These are phyloP conservation scores for Purpureocillium lavendulum DNA, from an alignment of 2,329 filamentous ascomycete genomes.

Conservation along the genomic window DNA sequence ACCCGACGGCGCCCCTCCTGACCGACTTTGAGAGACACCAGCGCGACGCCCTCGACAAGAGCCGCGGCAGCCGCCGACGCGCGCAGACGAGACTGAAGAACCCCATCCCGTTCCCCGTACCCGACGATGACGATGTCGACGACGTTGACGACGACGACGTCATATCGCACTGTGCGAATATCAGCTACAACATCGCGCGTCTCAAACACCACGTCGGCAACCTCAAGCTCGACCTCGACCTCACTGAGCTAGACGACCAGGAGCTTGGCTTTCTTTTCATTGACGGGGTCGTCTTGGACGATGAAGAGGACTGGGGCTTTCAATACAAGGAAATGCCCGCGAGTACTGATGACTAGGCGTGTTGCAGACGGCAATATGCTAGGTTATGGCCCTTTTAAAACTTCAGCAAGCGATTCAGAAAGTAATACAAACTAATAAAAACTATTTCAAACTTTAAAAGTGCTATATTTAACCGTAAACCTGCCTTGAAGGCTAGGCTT, in stretches of 20 bases:
- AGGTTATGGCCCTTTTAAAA: neutral
- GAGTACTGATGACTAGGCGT: neutral
- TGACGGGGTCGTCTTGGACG: constrained; percentile 20
- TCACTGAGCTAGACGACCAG: constrained; percentile 11
- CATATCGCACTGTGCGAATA: too few species aligned
- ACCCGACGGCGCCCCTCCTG: constrained; percentile 35
- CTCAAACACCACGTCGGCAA: constrained; percentile 16
- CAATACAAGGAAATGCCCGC: constrained; percentile 20
- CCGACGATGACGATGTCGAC: too few species aligned
- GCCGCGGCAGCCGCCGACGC: constrained; percentile 13
- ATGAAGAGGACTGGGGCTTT: constrained; percentile 24
- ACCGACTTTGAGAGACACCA: constrained; percentile 34
- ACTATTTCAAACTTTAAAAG: too few species aligned
- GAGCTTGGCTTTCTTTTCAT: constrained; percentile 12
- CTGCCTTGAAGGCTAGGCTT: too few species aligned
- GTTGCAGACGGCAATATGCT: too few species aligned
- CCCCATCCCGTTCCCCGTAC: neutral
- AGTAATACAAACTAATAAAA: neutral
- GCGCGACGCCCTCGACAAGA: constrained; percentile 26
- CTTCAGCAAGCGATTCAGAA: neutral
- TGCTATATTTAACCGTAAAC: too few species aligned
- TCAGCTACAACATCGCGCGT: too few species aligned
- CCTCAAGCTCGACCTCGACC: constrained; percentile 18
- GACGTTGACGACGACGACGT: too few species aligned
- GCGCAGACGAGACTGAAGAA: constrained; percentile 16